Evolutionary conservation across 306 rosid genomes (phyloP).

Genomic region (Mimosa bimucronata): DNA sequence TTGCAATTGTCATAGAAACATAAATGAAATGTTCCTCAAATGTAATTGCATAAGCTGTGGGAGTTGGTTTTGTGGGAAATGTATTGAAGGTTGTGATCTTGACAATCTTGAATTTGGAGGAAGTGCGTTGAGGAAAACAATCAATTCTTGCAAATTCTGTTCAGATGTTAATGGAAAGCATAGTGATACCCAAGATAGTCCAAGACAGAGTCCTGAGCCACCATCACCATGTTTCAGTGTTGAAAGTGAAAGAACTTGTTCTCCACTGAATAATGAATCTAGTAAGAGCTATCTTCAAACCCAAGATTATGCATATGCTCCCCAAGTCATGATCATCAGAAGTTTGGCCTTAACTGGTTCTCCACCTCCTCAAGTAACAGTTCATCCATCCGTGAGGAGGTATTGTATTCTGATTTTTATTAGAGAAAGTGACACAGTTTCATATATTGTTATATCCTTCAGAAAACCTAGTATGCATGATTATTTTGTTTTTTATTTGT

Average conservation of each 20-base stretch:
- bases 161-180: slow-evolving; percentile 44
- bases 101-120: slow-evolving; percentile 43
- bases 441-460: background rate
- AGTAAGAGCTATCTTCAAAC: slow-evolving; percentile 53
- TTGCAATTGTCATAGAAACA: slow-evolving; percentile 61
- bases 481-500: slow-evolving; percentile 3
- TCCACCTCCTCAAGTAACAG: slow-evolving; percentile 57
- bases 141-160: slow-evolving; percentile 68
- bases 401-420: slow-evolving; percentile 34
- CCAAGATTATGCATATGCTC: slow-evolving; percentile 57
- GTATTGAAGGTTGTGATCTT: slow-evolving; percentile 60
- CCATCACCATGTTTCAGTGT: slow-evolving; percentile 63
- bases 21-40: slow-evolving; percentile 42
- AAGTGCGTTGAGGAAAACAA: slow-evolving; percentile 39
- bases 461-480: background rate
- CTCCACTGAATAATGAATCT: slow-evolving; percentile 45
- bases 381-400: slow-evolving; percentile 64
- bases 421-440: slow-evolving; percentile 22
- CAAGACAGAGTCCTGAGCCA: slow-evolving; percentile 75
- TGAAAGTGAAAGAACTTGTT: slow-evolving; percentile 58
- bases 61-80: slow-evolving; percentile 69
- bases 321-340: slow-evolving; percentile 49
- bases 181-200: slow-evolving; percentile 75
- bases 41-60: slow-evolving; percentile 75
- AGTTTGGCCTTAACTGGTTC: slow-evolving; percentile 51